Percentiles rank a stretch among this genome's conserved stretches.
These are phyloP conservation scores for Schoenoplectus tabernaemontani DNA, from an alignment of 202 grass and related monocot species.

Conservation along the genomic window DNA sequence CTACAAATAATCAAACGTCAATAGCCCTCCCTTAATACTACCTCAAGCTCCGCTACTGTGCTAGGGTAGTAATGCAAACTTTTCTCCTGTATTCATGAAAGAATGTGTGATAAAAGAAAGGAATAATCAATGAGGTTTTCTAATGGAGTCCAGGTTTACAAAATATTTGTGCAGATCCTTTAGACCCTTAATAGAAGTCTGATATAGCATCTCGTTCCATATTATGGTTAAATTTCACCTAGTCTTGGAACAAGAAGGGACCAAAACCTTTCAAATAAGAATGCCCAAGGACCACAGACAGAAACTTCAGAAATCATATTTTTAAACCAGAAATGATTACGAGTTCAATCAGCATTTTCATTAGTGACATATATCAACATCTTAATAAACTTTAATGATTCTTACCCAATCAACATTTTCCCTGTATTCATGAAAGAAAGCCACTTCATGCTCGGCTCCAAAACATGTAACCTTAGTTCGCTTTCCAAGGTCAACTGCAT, in stretches of 20 bases:
- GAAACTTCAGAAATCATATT: not conserved
- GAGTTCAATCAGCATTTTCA: not conserved
- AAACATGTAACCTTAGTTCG: slow-evolving; percentile 63
- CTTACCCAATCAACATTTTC: slow-evolving; percentile 88
- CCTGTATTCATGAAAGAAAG: slow-evolving; percentile 81
- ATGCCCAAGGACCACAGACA: not conserved
- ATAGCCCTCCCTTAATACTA: too few relatives aligned
- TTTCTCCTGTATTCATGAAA: too few relatives aligned
- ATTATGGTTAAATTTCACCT: not conserved
- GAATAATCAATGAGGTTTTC: too few relatives aligned
- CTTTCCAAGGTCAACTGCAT: slow-evolving; percentile 40
- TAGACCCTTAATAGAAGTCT: too few relatives aligned
- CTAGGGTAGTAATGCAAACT: too few relatives aligned
- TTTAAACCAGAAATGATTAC: not conserved
- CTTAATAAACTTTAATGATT: slow-evolving; percentile 13
- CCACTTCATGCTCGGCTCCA: slow-evolving; percentile 66
- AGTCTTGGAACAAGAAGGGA: not conserved
- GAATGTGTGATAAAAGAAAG: too few relatives aligned
- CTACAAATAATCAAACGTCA: too few relatives aligned
- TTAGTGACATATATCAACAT: not conserved
- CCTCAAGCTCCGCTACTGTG: too few relatives aligned
- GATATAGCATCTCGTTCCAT: not conserved
- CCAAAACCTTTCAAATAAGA: not conserved
- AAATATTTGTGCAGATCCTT: too few relatives aligned
- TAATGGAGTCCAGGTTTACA: too few relatives aligned